Conservation (phyloP, 257 asterid species). For the Orobanche coerulescens region DNA sequence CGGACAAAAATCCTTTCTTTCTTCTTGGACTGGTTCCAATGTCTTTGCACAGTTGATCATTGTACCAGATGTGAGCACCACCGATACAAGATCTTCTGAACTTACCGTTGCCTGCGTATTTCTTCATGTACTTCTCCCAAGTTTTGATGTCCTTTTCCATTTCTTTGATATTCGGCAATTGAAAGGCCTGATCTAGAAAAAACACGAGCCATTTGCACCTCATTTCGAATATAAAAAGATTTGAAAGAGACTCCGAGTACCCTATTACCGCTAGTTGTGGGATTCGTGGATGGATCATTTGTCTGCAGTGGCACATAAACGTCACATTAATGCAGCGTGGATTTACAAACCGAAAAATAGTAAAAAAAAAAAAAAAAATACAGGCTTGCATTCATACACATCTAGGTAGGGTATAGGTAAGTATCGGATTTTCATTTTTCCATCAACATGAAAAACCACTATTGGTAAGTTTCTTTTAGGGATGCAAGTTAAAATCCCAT, state of each 20-base stretch:
- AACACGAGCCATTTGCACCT: constrained; percentile 34
- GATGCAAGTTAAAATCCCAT: too few relatives aligned
- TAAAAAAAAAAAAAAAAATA: too few relatives aligned
- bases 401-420: too few relatives aligned
- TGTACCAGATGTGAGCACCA: constrained; percentile 42
- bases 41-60: constrained; percentile 59
- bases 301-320: constrained; percentile 28
- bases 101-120: constrained; percentile 24
- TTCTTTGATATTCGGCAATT: constrained; percentile 31
- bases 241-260: constrained; percentile 42
- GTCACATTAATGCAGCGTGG: background rate
- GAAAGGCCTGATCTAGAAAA: constrained; percentile 26
- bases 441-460: too few relatives aligned
- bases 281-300: constrained; percentile 59
- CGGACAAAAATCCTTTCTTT: constrained; percentile 43
- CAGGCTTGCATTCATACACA: too few relatives aligned
- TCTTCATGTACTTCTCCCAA: constrained; percentile 42
- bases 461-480: too few relatives aligned
- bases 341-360: background rate
- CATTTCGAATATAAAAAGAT: constrained; percentile 38
- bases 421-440: too few relatives aligned
- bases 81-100: constrained; percentile 41
- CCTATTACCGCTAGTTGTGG: constrained; percentile 68
- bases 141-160: constrained; percentile 37
- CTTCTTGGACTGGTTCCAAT: constrained; percentile 49